Conservation (phyloP, 2,329 filamentous ascomycete species). For the Pyrenochaeta sp. region DNA sequence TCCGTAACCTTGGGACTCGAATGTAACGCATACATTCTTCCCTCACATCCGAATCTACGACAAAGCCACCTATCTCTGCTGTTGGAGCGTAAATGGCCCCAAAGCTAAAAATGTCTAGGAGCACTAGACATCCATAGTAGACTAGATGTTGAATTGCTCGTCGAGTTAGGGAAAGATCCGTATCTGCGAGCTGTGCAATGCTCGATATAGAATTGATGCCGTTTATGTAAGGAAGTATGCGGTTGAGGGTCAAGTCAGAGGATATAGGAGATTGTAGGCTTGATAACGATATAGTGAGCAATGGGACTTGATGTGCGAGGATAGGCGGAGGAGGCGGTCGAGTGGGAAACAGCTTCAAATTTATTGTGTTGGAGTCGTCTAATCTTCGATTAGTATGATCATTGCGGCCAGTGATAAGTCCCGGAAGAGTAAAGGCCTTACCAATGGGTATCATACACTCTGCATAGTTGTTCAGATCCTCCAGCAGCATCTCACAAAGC, state of each 20-base stretch:
- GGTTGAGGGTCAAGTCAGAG: conserved; percentile 77
- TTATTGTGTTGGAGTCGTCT: conserved; percentile 94
- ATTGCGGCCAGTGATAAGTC: background rate
- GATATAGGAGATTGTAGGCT: conserved; percentile 59
- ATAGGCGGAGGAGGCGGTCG: conserved; percentile 80
- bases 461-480: conserved; percentile 95
- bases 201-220: conserved; percentile 88
- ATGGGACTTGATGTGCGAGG: conserved; percentile 88
- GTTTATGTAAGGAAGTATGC: conserved; percentile 86
- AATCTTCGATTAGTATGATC: conserved; percentile 7
- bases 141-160: conserved; percentile 88
- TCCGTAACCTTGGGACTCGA: conserved; percentile 50
- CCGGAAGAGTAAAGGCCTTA: conserved; percentile 53
- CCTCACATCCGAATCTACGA: conserved; percentile 77
- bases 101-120: conserved; percentile 96
- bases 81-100: conserved; percentile 88
- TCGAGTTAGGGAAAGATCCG: conserved; percentile 85
- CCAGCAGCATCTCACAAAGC: conserved; percentile 85
- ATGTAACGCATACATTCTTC: conserved; percentile 91
- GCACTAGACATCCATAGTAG: conserved; percentile 89
- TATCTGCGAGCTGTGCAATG: conserved; percentile 85
- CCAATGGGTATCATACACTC: conserved; percentile 98
- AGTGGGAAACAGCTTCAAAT: conserved; percentile 93
- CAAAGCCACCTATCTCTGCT: conserved; percentile 79
- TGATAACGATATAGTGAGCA: conserved; percentile 66